phyloP scores from a whole-genome alignment of 352 stramenopile genomes.

The Globisporangium nagaii region DNA sequence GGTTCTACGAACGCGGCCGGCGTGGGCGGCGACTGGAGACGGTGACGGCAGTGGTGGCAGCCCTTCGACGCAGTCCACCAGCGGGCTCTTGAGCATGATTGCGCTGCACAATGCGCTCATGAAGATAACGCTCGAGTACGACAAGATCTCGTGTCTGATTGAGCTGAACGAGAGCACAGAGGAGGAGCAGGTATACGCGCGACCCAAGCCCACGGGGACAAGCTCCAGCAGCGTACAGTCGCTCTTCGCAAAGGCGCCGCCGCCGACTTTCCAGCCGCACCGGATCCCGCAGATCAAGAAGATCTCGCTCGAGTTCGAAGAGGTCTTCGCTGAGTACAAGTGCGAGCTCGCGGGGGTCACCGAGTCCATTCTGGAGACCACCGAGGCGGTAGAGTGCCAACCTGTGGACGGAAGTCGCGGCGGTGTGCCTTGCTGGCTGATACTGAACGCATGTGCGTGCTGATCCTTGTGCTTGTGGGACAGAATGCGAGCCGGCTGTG shows the following conservation, averaged over 20 bases:
- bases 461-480: background rate
- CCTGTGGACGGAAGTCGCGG: background rate
- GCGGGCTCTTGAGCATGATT: slow-evolving; percentile 23
- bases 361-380: slow-evolving; percentile 44
- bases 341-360: slow-evolving; percentile 46
- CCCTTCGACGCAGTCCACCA: slow-evolving; percentile 1
- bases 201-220: background rate
- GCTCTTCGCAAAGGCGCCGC: no score
- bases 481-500: slow-evolving; percentile 10
- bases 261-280: background rate
- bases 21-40: slow-evolving; percentile 29
- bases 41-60: background rate
- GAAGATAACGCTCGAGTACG: slow-evolving; percentile 19
- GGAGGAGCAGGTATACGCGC: slow-evolving; percentile 15
- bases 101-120: slow-evolving; percentile 41
- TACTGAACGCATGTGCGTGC: background rate
- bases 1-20: slow-evolving; percentile 26
- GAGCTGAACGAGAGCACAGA: slow-evolving; percentile 36
- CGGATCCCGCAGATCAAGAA: slow-evolving; percentile 41
- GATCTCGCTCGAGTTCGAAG: slow-evolving; percentile 50
- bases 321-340: slow-evolving; percentile 40
- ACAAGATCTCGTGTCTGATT: slow-evolving; percentile 31
- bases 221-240: background rate
- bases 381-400: slow-evolving; percentile 41
- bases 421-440: no score